A percentile compares a stretch with the other conserved stretches of the same genome.
Conservation (phyloP, 495 filamentous ascomycete genomes). For the Pyrenula aspistea region DNA sequence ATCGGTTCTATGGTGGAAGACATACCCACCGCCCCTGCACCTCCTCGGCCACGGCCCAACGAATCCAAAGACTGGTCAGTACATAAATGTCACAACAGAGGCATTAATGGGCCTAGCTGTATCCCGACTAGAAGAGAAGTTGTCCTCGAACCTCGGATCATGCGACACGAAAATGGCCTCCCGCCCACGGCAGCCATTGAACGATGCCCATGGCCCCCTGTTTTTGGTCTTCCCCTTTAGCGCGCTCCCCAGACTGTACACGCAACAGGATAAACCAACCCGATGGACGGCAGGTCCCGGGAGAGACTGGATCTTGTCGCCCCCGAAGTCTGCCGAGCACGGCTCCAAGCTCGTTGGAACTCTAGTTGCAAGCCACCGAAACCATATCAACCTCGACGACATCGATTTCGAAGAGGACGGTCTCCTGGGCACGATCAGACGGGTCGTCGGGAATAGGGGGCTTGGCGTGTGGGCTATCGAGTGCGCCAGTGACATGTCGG, state of each 20-base stretch:
- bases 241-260: not conserved
- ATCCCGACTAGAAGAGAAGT: constrained; percentile 41
- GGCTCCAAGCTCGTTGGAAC: constrained; percentile 36
- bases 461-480: constrained; percentile 65
- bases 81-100: constrained; percentile 44
- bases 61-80: constrained; percentile 2
- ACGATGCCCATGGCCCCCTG: not conserved
- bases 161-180: constrained; percentile 24
- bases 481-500: too few relatives aligned
- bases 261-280: not conserved
- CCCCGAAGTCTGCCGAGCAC: constrained; percentile 2
- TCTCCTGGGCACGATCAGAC: constrained; percentile 54
- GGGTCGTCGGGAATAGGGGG: constrained; percentile 72
- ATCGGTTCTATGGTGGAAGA: constrained; percentile 88
- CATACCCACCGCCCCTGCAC: constrained; percentile 90
- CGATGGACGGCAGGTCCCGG: constrained; percentile 4
- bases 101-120: constrained; percentile 77
- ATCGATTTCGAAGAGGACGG: constrained; percentile 82
- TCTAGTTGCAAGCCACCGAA: constrained; percentile 52
- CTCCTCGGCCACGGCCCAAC: constrained; percentile 66
- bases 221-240: not conserved
- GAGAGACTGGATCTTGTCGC: constrained; percentile 4
- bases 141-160: constrained; percentile 39
- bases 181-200: constrained; percentile 19
- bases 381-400: constrained; percentile 86